Evolutionary conservation across 257 asterid genomes (phyloP), one percentile per base, ranked within the genome.

Genomic region (Penstemon eatonii): DNA sequence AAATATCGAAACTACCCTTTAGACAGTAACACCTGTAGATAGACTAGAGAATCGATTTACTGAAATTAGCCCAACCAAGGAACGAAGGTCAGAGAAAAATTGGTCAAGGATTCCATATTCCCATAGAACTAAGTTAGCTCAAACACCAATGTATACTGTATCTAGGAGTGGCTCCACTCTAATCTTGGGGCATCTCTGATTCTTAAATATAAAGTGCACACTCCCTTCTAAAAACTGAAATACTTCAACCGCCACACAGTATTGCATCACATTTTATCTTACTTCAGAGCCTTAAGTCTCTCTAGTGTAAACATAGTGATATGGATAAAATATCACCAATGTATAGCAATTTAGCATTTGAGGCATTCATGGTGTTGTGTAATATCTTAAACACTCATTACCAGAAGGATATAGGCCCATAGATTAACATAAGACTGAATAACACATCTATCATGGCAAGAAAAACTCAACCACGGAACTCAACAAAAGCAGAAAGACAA

Each of bases 171-270:
- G 37, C 37, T 43, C 37, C 44, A n/a, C 11, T 40, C 41, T 12
- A 43, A 42, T 41, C 18, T 40, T 7, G 37, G 6, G 4, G 6
- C 10, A 44, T 56, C 18, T 12, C 4, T 55, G 11, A 56, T 44
- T 36, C 50, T 7, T 66, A 54, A 61, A 9, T 8, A 38, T 49
- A 53, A 51, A 40, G 56, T 8, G 54, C 40, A 71, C 56, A 38
- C 42, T 25, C 70, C 51, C 9, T 47, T 12, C 1, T 41, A 38
- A 25, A 58, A 64, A 46, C 47, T 19, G 5, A 5, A 25, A 25
- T 25, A 33, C 8, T 3, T 36, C 58, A 51, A 40, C 3, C 39
- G 4, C 33, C 45, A 5, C 36, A 40, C n/a, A 9, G 13, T 33
- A 45, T 15, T 6, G 19, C 7, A 6, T 4, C 33, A 12, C 63